Evolutionary conservation across 192 early-diverging fungal genomes (phyloP).

Genomic region (Obelidium mucronatum): DNA sequence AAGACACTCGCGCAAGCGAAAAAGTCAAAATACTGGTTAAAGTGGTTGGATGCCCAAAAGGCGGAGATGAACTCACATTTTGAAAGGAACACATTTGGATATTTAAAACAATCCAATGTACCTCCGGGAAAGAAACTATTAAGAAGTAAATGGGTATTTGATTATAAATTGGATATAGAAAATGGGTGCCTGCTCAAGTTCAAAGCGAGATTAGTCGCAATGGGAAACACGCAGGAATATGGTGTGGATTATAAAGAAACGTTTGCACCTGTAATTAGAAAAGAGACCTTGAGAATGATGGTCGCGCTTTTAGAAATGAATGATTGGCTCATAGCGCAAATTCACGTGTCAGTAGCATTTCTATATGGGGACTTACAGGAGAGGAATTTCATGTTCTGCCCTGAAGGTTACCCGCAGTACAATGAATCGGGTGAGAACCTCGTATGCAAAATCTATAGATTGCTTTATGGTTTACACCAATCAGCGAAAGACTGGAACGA

Average conservation of each 20-base stretch:
- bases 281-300: too few relatives aligned
- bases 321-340: background rate
- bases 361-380: conserved; percentile 15
- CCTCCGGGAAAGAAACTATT: conserved; percentile 31
- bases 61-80: too few relatives aligned
- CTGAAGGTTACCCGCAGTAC: background rate
- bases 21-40: too few relatives aligned
- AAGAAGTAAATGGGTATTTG: conserved; percentile 39
- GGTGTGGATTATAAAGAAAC: conserved; percentile 52
- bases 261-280: too few relatives aligned
- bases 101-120: too few relatives aligned
- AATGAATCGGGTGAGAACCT: conserved; percentile 8
- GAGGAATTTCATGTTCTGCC: conserved; percentile 21
- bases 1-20: too few relatives aligned
- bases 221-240: conserved; percentile 42
- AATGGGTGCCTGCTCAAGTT: conserved; percentile 29
- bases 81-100: too few relatives aligned
- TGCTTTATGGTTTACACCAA: too few relatives aligned
- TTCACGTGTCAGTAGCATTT: conserved; percentile 1
- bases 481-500: too few relatives aligned
- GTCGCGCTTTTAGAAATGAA: background rate
- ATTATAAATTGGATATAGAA: conserved; percentile 30
- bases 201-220: conserved; percentile 40
- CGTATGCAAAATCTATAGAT: too few relatives aligned
- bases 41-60: too few relatives aligned